Conservation (phyloP, 371 early-diverging fungal genomes). For the Chytridium lagenaria region DNA sequence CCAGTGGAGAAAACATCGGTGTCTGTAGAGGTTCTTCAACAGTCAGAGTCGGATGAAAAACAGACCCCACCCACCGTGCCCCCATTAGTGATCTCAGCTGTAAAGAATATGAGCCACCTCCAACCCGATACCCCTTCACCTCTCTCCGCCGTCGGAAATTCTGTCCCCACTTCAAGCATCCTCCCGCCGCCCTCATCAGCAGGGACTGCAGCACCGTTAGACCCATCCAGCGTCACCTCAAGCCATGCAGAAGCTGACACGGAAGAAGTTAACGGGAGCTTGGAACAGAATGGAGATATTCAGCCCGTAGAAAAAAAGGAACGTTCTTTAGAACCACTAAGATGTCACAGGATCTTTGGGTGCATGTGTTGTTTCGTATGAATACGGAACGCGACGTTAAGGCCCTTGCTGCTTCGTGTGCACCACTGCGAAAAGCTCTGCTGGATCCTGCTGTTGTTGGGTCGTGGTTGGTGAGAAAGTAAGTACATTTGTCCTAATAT, state of each 20-base stretch:
- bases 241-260: not conserved
- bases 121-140: not conserved
- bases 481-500: not conserved
- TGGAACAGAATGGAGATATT: not conserved
- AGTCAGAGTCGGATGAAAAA: too few species aligned
- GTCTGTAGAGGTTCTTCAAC: too few species aligned
- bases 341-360: conserved; percentile 25
- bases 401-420: conserved; percentile 13
- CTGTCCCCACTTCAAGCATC: conserved; percentile 21
- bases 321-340: too few species aligned
- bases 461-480: conserved; percentile 35
- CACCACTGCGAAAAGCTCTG: conserved; percentile 16
- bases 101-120: too few species aligned
- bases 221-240: not conserved
- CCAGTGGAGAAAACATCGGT: too few species aligned
- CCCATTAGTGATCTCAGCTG: too few species aligned
- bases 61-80: too few species aligned
- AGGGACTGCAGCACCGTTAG: conserved; percentile 20
- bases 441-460: conserved; percentile 34
- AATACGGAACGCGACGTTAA: conserved; percentile 22
- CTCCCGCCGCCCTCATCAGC: conserved; percentile 17
- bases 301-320: too few species aligned
- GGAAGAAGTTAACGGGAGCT: not conserved
- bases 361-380: conserved; percentile 11
- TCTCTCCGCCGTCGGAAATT: not conserved